Evolutionary conservation across 768 basidiomycete species (phyloP).

Genomic region (Boletus rex-veris): DNA sequence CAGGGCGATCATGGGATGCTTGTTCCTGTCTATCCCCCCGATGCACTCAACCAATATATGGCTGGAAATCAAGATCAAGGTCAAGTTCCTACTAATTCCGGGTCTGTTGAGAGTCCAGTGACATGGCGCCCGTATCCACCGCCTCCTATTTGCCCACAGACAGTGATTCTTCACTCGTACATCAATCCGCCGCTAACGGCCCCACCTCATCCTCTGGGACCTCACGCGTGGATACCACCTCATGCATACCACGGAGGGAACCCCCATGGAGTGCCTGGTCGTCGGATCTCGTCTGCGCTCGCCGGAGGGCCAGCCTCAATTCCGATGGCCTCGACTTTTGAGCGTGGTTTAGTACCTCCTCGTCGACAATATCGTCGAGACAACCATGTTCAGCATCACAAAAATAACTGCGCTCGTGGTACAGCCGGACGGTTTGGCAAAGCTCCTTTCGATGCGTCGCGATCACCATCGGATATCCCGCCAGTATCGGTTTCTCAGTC

Average conservation of each 20-base stretch:
- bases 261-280: slow-evolving; percentile 12
- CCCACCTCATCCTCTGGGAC: slow-evolving; percentile 16
- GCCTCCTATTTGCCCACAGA: slow-evolving; percentile 30
- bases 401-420: slow-evolving; percentile 22
- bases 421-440: slow-evolving; percentile 20
- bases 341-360: slow-evolving; percentile 25
- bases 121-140: slow-evolving; percentile 35
- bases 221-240: slow-evolving; percentile 27
- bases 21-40: slow-evolving; percentile 66
- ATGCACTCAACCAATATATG: slow-evolving; percentile 70
- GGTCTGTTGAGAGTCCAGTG: slow-evolving; percentile 27
- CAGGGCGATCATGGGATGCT: slow-evolving; percentile 72
- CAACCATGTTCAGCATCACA: slow-evolving; percentile 27
- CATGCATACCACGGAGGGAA: slow-evolving; percentile 24
- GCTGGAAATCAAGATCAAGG: slow-evolving; percentile 37
- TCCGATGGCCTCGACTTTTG: slow-evolving; percentile 14
- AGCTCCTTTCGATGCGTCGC: slow-evolving; percentile 12
- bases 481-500: slow-evolving; percentile 5
- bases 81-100: slow-evolving; percentile 15
- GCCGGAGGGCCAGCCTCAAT: slow-evolving; percentile 13
- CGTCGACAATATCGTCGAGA: slow-evolving; percentile 33
- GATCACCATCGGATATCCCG: slow-evolving; percentile 19
- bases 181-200: slow-evolving; percentile 22
- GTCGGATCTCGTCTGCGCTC: slow-evolving; percentile 13
- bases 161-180: slow-evolving; percentile 30